Base-by-base conservation (phyloP, 371 early-diverging fungal genomes). In the Dinochytrium kinnereticum region DNA sequence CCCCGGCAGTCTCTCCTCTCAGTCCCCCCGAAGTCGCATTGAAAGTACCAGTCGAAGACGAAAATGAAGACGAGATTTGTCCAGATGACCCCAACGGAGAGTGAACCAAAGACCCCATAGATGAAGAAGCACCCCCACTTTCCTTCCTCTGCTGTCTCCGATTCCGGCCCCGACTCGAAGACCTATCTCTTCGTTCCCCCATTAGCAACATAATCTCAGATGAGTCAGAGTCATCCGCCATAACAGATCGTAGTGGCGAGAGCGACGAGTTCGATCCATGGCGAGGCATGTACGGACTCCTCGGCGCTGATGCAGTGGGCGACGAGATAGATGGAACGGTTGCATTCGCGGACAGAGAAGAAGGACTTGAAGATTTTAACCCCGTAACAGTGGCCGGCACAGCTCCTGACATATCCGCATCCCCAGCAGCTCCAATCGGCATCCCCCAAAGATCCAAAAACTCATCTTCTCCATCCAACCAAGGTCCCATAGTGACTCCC, bases 401-500 rank as follows among this genome's bases (percentile, higher is more conserved):
- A n/a, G n/a, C n/a, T n/a, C n/a, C n/a, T 17, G 61, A 61, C 5
- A 30, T 36, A 7, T 33, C 61, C 3, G 66, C 49, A 3, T 40
- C 66, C 19, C 19, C 7, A 7, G 44, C 49, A 5, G 24, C 44
- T 10, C 40, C 38, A 13, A 37, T 2, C 38, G 66, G 66, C 38
- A 66, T 44, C 2, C 66, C 66, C 66, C 66, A 66, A 3, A 26
- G 24, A 44, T 66, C 44, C 66, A 44, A 40, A 66, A 66, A 44
- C 66, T 66, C 66, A 17, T 66, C 44, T n/a, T 66, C 66, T 15
- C 66, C 66, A 37, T 66, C 49, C 44, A 38, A 66, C 66, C 66
- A 66, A 3, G 66, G 66, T 5, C 49, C 66, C 39, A 30, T 44
- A 5, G 66, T 66, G 10, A 44, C 38, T 3, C 66, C 66, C 66